Base-by-base conservation (phyloP, 257 asterid genomes). In the Solanum arcanum region DNA sequence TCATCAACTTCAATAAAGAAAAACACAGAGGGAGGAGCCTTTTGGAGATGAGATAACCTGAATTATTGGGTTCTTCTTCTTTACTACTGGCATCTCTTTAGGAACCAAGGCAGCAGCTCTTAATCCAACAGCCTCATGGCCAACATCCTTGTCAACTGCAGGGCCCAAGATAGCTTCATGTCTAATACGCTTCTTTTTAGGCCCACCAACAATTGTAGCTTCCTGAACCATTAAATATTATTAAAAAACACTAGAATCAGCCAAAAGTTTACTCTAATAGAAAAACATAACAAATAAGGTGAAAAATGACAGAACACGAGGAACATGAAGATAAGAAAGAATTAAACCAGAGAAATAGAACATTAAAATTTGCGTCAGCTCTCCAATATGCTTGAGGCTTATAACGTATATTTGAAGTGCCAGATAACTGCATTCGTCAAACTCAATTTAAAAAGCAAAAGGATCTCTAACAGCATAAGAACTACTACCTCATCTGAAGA, bases 101-200 rank as follows among this genome's bases (percentile, higher is more conserved):
- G 99, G 98, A 89, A 95, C 92, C 87, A 95, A 90, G 25, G 93
- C 86, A 89, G 93, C 95, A 89, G 90, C 91, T 89, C 92, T 97
- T 92, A 94, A 72, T 88, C 99, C 99, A 92, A 95, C 98, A 88
- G 96, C 95, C 91, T 95, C 99, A 86, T 93, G 98, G 81, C 91
- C 93, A 87, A 97, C 96, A 82, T 92, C 94, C 89, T 95, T 94
- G 90, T 97, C 94, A 86, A 94, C 87, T 72, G 96, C 99, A 78
- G 98, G 99, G 85, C 99, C 99, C 25, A 97, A 91, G 87, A 95
- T 95, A 35, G 93, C 90, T 86, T 88, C 94, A 87, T 91, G 89
- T 91, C 91, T 94, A 88, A 86, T 89, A 86, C 98, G 99, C 91
- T 95, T 97, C 86, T 88, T 81, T 56, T 83, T 92, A 86, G 93